Evolutionary conservation across 2,329 filamentous ascomycete species (phyloP).

Genomic region (Ceratocystis colombiana): DNA sequence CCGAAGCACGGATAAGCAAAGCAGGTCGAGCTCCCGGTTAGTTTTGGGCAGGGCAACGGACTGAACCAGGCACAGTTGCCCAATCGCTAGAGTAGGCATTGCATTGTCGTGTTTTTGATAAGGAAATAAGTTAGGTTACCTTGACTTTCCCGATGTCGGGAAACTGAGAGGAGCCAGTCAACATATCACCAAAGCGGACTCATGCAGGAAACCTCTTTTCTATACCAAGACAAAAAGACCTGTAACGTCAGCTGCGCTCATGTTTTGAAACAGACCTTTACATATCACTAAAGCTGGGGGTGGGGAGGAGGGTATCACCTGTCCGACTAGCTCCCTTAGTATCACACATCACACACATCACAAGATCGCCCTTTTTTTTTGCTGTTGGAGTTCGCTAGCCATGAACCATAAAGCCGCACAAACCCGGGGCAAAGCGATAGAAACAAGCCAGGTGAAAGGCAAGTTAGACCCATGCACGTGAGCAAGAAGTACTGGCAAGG

Average conservation of each 20-base stretch:
- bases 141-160: background rate
- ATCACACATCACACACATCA: background rate
- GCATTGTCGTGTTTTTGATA: background rate
- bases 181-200: background rate
- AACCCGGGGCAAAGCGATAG: conserved; percentile 7
- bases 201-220: background rate
- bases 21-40: background rate
- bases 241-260: background rate
- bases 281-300: background rate
- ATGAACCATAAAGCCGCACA: background rate
- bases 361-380: background rate
- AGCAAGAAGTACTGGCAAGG: background rate
- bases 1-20: background rate
- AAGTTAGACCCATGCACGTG: background rate
- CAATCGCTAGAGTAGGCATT: background rate
- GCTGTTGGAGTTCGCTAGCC: background rate
- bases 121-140: background rate
- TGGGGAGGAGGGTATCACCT: background rate
- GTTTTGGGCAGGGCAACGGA: background rate
- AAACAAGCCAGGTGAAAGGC: background rate
- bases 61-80: background rate
- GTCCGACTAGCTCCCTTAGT: background rate
- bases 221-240: conserved; percentile 3
- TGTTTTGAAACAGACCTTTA: background rate
- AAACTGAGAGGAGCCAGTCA: background rate